Percentiles rank a stretch among this genome's conserved stretches.
Evolutionary conservation across 2,329 filamentous ascomycete genomes (phyloP).

Genomic region (Didymella arachidicola): DNA sequence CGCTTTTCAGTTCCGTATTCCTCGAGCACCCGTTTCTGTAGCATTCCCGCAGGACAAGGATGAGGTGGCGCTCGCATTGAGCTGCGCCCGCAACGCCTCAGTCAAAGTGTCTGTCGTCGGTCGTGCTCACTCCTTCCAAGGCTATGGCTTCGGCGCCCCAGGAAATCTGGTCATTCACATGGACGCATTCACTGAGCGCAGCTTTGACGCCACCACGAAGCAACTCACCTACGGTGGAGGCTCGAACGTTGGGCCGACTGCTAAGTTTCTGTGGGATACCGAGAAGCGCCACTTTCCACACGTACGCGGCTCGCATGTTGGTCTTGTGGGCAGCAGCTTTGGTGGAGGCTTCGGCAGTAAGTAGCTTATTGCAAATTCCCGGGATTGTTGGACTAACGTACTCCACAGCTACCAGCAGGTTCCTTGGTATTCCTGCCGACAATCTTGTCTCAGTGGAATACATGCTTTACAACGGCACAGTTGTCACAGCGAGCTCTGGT

Average conservation of each 20-base stretch:
- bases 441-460: slow-evolving; percentile 24
- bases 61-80: slow-evolving; percentile 17
- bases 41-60: slow-evolving; percentile 20
- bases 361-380: not conserved
- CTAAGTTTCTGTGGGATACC: slow-evolving; percentile 21
- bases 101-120: slow-evolving; percentile 21
- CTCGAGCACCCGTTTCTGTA: slow-evolving; percentile 18
- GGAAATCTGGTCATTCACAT: slow-evolving; percentile 25
- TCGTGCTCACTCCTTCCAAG: slow-evolving; percentile 26
- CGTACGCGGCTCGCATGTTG: slow-evolving; percentile 23
- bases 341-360: slow-evolving; percentile 22
- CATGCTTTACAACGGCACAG: slow-evolving; percentile 23
- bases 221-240: slow-evolving; percentile 24
- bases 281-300: slow-evolving; percentile 20
- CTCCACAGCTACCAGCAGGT: slow-evolving; percentile 12
- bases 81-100: slow-evolving; percentile 23
- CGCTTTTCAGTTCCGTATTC: slow-evolving; percentile 20
- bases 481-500: slow-evolving; percentile 16
- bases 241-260: slow-evolving; percentile 19
- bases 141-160: slow-evolving; percentile 20
- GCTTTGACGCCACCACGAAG: slow-evolving; percentile 23
- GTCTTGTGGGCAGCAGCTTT: slow-evolving; percentile 15
- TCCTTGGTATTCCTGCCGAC: slow-evolving; percentile 18
- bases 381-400: not conserved
- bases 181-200: slow-evolving; percentile 19